These are phyloP conservation scores for Salix viminalis DNA, from an alignment of 345 rosid species.

Conservation along the genomic window DNA sequence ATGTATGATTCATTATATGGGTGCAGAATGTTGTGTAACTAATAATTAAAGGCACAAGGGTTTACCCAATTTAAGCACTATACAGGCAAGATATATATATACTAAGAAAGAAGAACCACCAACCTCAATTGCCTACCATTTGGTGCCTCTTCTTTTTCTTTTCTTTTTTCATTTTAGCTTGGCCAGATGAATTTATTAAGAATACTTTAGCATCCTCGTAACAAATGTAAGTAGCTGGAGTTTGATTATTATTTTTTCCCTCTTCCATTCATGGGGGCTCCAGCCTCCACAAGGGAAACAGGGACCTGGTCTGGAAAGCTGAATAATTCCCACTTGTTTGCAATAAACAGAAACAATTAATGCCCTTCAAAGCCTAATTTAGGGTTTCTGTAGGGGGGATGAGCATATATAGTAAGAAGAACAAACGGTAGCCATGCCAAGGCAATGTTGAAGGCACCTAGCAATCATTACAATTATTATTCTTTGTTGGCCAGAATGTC, in stretches of 20 bases:
- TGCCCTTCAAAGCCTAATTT: conserved; percentile 1
- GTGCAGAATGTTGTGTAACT: not conserved
- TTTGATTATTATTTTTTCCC: not conserved
- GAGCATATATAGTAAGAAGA: conserved; percentile 3
- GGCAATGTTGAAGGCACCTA: conserved; percentile 17
- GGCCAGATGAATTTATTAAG: not conserved
- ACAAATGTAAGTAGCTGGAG: not conserved
- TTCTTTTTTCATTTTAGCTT: too few relatives aligned
- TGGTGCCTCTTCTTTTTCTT: not conserved
- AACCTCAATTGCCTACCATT: not conserved
- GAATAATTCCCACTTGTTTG: not conserved
- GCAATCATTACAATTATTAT: conserved; percentile 31
- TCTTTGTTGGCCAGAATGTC: conserved; percentile 28
- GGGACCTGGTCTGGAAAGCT: not conserved
- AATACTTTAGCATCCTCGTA: not conserved
- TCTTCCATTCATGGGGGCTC: not conserved
- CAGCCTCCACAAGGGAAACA: not conserved
- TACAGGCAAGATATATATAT: not conserved
- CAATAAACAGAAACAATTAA: not conserved
- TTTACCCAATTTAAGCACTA: not conserved
- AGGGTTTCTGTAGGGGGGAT: not conserved
- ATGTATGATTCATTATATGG: too few relatives aligned
- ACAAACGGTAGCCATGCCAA: conserved; percentile 13
- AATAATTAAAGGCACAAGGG: not conserved
- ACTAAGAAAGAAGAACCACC: not conserved